Conservation (phyloP, 2,329 filamentous ascomycete species). For the Alternaria ventricosa region DNA sequence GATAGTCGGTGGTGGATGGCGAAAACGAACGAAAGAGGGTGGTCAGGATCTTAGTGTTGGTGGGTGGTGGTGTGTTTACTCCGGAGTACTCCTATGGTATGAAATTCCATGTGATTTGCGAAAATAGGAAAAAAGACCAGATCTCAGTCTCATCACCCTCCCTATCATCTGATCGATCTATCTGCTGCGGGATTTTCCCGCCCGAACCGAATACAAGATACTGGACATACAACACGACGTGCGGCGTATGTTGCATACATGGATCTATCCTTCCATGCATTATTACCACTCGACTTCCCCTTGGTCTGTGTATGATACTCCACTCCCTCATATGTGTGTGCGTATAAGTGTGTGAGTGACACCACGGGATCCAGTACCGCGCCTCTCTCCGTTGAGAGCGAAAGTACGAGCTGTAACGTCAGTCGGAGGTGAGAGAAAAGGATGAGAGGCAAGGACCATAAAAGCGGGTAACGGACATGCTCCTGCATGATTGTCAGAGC, state of each 20-base stretch:
- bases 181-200: not conserved
- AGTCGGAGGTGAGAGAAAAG: not conserved
- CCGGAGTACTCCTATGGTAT: not conserved
- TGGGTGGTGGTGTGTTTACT: not conserved
- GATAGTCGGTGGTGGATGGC: not conserved
- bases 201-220: not conserved
- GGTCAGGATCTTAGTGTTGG: not conserved
- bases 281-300: not conserved
- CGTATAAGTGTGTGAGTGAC: not conserved
- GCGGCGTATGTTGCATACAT: not conserved
- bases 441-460: not conserved
- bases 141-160: not conserved
- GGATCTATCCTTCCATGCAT: not conserved
- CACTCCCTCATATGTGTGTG: not conserved
- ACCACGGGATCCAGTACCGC: not conserved
- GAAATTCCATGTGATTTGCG: not conserved
- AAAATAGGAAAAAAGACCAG: not conserved
- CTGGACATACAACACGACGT: not conserved
- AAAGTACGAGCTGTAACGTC: not conserved
- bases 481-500: not conserved
- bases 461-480: not conserved
- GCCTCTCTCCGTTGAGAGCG: not conserved
- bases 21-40: not conserved
- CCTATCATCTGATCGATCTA: not conserved
- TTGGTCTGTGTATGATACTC: not conserved